Evolutionary conservation across 108 stramenopile species (phyloP).

Genomic region (Craspedostauros australis): DNA sequence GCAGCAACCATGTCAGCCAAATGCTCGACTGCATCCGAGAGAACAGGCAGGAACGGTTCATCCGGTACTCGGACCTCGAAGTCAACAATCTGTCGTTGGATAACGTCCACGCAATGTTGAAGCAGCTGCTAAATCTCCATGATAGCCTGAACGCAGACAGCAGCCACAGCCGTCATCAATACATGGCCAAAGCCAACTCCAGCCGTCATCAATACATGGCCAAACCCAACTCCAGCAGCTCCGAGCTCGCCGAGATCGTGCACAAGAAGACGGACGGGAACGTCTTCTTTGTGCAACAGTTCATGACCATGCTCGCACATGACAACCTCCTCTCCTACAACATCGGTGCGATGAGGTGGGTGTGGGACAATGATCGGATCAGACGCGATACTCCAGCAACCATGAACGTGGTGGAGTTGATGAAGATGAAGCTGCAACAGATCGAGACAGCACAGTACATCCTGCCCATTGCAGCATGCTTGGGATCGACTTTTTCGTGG

Average conservation of each 20-base stretch:
- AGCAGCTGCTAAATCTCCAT: too few relatives aligned
- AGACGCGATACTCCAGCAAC: not conserved
- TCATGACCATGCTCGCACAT: not conserved
- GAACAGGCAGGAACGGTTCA: too few relatives aligned
- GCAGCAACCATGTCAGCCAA: too few relatives aligned
- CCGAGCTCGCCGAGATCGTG: not conserved
- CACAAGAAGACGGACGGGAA: constrained; percentile 1
- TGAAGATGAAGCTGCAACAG: not conserved
- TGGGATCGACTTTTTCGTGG: constrained; percentile 14
- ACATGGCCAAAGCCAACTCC: too few relatives aligned
- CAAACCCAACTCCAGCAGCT: too few relatives aligned
- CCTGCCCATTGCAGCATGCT: constrained; percentile 9
- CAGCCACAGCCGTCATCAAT: too few relatives aligned
- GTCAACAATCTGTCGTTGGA: too few relatives aligned
- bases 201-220: too few relatives aligned
- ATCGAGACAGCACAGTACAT: not conserved
- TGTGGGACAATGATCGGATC: constrained; percentile 1
- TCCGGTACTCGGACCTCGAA: too few relatives aligned
- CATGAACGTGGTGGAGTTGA: not conserved
- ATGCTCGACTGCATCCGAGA: too few relatives aligned
- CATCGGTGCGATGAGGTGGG: constrained; percentile 1
- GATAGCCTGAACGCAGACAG: too few relatives aligned
- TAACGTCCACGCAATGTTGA: too few relatives aligned
- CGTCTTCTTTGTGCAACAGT: constrained; percentile 1
- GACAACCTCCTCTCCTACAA: not conserved